Conservation (phyloP, 441 rosid species). For the Euphorbia celastroides region DNA sequence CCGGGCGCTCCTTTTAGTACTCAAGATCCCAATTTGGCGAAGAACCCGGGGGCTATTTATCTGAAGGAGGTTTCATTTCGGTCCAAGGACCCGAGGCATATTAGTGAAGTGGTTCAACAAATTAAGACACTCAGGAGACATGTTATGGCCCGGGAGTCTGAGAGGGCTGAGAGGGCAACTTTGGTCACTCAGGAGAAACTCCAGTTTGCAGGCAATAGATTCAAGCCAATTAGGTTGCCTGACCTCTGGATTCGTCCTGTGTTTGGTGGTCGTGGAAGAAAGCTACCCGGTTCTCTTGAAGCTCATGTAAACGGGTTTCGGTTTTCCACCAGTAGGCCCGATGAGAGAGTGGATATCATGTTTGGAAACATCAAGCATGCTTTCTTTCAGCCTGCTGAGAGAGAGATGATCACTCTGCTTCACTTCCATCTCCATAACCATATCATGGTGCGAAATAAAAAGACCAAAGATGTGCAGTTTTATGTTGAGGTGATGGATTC, state of each 20-base stretch:
- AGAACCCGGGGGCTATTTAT: conserved; percentile 44
- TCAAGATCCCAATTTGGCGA: conserved; percentile 38
- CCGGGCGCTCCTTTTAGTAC: conserved; percentile 62
- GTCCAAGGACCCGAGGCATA: conserved; percentile 63
- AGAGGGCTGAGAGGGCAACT: conserved; percentile 87
- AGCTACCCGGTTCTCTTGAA: conserved; percentile 72
- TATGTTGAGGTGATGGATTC: conserved; percentile 84
- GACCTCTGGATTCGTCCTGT: conserved; percentile 83
- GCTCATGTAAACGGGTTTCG: conserved; percentile 79
- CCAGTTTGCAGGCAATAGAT: conserved; percentile 66
- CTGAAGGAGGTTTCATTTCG: conserved; percentile 59
- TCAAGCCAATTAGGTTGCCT: conserved; percentile 65
- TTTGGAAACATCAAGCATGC: conserved; percentile 77
- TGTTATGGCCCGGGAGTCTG: conserved; percentile 70
- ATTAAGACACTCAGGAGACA: conserved; percentile 68
- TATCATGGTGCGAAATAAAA: conserved; percentile 86
- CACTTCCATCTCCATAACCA: conserved; percentile 87
- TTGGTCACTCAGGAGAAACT: conserved; percentile 83
- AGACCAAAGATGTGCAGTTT: conserved; percentile 88
- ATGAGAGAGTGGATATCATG: conserved; percentile 75
- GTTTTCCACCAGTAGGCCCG: conserved; percentile 59
- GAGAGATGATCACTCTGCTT: conserved; percentile 78
- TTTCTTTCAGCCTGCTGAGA: conserved; percentile 89
- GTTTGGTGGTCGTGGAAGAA: conserved; percentile 81
- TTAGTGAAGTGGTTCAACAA: conserved; percentile 52